Percentiles rank a stretch among this genome's conserved stretches.
These are phyloP conservation scores for Boletus rubescentipes DNA, from an alignment of 768 basidiomycete genomes.

Conservation along the genomic window DNA sequence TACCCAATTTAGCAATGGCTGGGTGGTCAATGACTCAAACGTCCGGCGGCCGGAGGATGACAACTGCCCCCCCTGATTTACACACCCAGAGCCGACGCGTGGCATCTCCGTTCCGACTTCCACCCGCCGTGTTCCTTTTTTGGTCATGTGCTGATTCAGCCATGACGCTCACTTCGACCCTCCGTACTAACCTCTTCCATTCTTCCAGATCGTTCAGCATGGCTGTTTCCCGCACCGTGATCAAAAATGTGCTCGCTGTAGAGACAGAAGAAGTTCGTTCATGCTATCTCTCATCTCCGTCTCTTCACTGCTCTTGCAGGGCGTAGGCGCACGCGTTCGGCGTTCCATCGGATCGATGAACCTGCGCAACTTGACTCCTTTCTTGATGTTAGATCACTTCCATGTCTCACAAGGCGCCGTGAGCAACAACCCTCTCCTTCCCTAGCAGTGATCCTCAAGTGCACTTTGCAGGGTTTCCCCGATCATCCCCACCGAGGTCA, in stretches of 20 bases:
- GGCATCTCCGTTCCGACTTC: too few relatives aligned
- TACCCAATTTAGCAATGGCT: too few relatives aligned
- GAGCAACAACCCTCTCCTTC: constrained; percentile 24
- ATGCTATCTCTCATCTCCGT: not conserved
- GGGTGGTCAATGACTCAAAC: not conserved
- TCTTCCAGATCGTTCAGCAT: constrained; percentile 18
- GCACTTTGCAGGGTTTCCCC: constrained; percentile 66
- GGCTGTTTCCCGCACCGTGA: constrained; percentile 58
- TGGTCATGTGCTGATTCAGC: constrained; percentile 9
- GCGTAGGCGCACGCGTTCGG: constrained; percentile 79
- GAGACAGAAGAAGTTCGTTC: constrained; percentile 65
- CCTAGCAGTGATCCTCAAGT: not conserved
- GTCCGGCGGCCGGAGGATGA: not conserved
- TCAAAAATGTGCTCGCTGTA: constrained; percentile 74
- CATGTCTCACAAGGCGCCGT: constrained; percentile 69
- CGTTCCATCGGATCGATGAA: constrained; percentile 78
- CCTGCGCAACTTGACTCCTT: constrained; percentile 83
- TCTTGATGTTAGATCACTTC: constrained; percentile 89
- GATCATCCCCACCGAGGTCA: constrained; percentile 95
- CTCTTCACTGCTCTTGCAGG: constrained; percentile 39
- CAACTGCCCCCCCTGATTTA: too few relatives aligned
- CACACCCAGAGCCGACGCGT: too few relatives aligned
- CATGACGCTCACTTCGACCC: not conserved
- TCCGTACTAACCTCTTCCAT: not conserved
- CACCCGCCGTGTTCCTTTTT: too few relatives aligned